Base-by-base conservation (phyloP, 2,329 filamentous ascomycete genomes). In the Penicillium oxalicum region DNA sequence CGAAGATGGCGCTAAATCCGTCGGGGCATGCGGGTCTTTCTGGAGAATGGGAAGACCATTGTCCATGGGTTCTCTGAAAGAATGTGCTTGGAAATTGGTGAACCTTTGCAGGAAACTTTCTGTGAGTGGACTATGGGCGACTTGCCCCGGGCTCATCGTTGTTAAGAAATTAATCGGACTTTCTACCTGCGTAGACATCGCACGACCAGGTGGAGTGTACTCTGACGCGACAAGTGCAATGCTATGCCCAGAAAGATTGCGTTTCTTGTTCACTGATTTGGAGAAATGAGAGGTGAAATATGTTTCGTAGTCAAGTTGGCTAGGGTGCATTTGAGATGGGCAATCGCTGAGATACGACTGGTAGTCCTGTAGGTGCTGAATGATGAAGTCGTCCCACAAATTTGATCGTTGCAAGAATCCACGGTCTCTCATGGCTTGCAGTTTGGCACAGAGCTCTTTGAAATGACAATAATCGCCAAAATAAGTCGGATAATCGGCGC, bases 341-440 rank as follows among this genome's bases (percentile, higher is more conserved):
- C 59, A 61, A n/a, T 61, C 44, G 32, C 61, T 48, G 4, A 65
- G 40, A 50, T 75, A 68, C n/a, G 46, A 44, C 3, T 57, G 62
- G 50, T 73, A 76, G 26, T 67, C 62, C 12, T 61, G 50, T 5
- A 65, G 56, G 51, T 73, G 64, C 53, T 66, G 64, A 45, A 70
- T 72, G 44, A 75, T 57, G 48, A 73, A 75, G 52, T 75, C 73
- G 56, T 76, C 73, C 69, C 72, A 74, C 11, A 75, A 47, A 25
- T 64, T 69, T 9, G 66, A 70, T 44, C 64, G 61, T 34, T 63
- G 54, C 33, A 70, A 50, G 27, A 59, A 45, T 4, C 64, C 68
- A 13, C 53, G 46, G 18, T 50, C 51, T n/a, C 65, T 53, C 34
- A 73, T 53, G 11, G 52, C 51, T 25, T 66, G 61, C 34, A 74